Conservation (phyloP, 2,329 filamentous ascomycete genomes). For the Seiridium unicorne region DNA sequence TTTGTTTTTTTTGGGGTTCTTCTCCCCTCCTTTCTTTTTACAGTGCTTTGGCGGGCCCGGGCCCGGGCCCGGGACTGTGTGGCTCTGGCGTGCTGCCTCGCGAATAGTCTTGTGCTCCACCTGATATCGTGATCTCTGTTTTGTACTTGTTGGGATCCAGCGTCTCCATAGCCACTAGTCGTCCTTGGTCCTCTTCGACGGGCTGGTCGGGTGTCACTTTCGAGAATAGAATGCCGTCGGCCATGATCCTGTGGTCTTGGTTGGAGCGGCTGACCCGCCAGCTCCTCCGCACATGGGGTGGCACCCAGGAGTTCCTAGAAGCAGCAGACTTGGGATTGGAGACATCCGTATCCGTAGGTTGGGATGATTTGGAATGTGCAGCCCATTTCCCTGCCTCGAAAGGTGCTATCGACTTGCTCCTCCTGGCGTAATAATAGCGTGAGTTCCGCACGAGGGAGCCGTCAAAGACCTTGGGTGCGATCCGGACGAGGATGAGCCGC, state of each 20-base stretch:
- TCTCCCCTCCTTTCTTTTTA: neutral
- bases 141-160: neutral
- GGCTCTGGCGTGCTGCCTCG: neutral
- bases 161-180: neutral
- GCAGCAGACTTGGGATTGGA: constrained; percentile 1
- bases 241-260: neutral
- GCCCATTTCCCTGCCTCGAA: neutral
- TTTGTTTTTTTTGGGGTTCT: neutral
- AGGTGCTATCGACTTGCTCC: neutral
- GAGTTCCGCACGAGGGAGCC: neutral
- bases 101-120: neutral
- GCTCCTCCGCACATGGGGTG: neutral
- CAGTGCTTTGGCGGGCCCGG: neutral
- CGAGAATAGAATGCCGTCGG: neutral
- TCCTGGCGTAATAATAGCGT: constrained; percentile 1
- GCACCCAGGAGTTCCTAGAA: constrained; percentile 1
- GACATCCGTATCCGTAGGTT: neutral
- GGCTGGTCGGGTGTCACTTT: neutral
- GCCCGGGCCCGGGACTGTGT: neutral
- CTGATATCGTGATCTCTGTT: neutral
- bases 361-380: neutral
- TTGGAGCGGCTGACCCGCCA: neutral
- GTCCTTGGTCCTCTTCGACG: neutral
- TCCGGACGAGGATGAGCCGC: constrained; percentile 8
- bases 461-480: constrained; percentile 8